Base-by-base conservation (phyloP, 805 yeast species). In the Kodamaea leandrae region DNA sequence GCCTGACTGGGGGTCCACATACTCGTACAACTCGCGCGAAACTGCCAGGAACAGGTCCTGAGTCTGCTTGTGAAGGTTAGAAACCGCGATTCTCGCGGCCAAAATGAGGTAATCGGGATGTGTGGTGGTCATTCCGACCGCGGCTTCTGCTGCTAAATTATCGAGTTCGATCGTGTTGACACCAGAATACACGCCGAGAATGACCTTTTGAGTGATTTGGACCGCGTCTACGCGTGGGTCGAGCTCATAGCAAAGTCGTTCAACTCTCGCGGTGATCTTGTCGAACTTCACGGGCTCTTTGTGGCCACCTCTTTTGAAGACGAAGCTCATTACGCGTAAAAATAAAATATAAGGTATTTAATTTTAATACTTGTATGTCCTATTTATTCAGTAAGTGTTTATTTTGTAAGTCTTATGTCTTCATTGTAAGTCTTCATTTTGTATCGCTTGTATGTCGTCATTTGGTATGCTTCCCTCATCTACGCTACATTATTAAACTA, bases 71-170 rank as follows among this genome's bases (percentile, higher is more conserved):
- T 91, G 97, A 59, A 93, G 74, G 63, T 88, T 88, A 30, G 96
- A 86, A 41, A 93, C 83, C 15, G 98, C 97, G 46, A 91, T 84
- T 70, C 99, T 82, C 25, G 98, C 97, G 41, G 97, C 97, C 54
- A 89, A 74, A 32, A 82, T 80, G 19, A 97, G 96, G 56, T 91
- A 90, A 68, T 93, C 98, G n/a, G 98, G 98, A 64, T 91, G 98
- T 48, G 86, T 78, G 9, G 98, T 91, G 44, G 97, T 89, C 96
- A 93, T 87, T 60, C 84, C 86, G 32, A 98, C 98, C 43, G 96
- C 95, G 26, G 96, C 89, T 67, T 93, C 99, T 32, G 98, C 97
- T 36, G 98, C 90, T 51, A 69, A 67, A 53, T 69, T 68, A 50
- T 69, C 75, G 48, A 69, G 64, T 47, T 93, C 97, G 46, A 84